A percentile compares a stretch with the other conserved stretches of the same genome.
phyloP scores from a whole-genome alignment of 1,284 basidiomycete genomes.

The Schizophyllum amplum region DNA sequence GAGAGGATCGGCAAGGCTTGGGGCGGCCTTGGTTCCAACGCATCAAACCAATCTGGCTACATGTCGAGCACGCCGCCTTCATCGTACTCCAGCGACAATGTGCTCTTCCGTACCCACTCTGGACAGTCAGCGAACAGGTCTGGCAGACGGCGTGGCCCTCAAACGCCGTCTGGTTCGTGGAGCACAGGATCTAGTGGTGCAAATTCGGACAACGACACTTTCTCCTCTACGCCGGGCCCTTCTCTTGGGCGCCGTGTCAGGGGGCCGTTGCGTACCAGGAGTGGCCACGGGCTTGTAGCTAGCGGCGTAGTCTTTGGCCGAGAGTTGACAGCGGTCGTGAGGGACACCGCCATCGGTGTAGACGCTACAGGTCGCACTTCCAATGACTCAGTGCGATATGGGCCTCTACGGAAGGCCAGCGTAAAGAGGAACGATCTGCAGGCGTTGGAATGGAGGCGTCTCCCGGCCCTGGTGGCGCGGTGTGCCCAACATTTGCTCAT shows the following conservation, averaged over 20 bases:
- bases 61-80: conserved; percentile 25
- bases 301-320: conserved; percentile 60
- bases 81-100: conserved; percentile 21
- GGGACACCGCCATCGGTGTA: conserved; percentile 40
- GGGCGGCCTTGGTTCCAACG: conserved; percentile 38
- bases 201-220: conserved; percentile 43
- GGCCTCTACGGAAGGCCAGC: conserved; percentile 12
- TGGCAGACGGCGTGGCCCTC: conserved; percentile 39
- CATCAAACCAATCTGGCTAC: conserved; percentile 32
- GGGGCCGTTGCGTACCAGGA: conserved; percentile 34
- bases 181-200: conserved; percentile 44
- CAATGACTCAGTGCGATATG: conserved; percentile 8
- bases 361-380: conserved; percentile 10
- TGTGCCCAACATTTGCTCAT: conserved; percentile 73
- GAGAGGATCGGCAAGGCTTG: conserved; percentile 64
- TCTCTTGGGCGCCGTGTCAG: conserved; percentile 48
- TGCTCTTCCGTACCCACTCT: conserved; percentile 28
- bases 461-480: conserved; percentile 69
- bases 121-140: conserved; percentile 25
- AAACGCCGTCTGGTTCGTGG: conserved; percentile 50
- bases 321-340: conserved; percentile 47
- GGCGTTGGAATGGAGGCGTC: conserved; percentile 43
- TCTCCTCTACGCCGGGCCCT: conserved; percentile 35
- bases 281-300: conserved; percentile 22
- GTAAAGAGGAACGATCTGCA: conserved; percentile 19